A percentile compares a stretch with the other conserved stretches of the same genome.
Evolutionary conservation across 306 rosid species (phyloP).

Genomic region (Begonia masoniana): DNA sequence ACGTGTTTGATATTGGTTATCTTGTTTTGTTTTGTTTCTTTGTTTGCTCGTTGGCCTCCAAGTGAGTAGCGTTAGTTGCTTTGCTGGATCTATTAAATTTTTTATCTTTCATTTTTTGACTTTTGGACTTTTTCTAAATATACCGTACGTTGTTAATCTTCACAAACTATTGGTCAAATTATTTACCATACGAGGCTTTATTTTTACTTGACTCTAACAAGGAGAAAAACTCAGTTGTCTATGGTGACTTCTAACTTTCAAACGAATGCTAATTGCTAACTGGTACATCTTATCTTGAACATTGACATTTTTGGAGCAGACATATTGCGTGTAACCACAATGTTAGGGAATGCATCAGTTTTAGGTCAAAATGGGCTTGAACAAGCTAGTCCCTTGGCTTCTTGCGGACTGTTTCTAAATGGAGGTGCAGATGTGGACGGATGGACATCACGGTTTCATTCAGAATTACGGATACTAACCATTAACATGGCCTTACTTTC

Average conservation of each 20-base stretch:
- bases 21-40: too few species aligned
- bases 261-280: conserved; percentile 99
- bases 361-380: conserved; percentile 99
- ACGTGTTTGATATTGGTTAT: too few species aligned
- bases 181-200: neutral
- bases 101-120: too few species aligned
- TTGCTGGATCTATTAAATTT: too few species aligned
- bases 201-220: conserved; percentile 57
- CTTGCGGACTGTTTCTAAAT: conserved; percentile 82
- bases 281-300: conserved; percentile 86
- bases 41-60: too few species aligned
- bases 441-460: conserved; percentile 96
- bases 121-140: too few species aligned
- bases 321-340: too few species aligned
- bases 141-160: too few species aligned
- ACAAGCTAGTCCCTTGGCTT: conserved; percentile 97
- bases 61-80: too few species aligned
- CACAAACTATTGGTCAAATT: conserved; percentile 2
- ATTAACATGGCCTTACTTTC: conserved; percentile 93
- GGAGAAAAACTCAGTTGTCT: conserved; percentile 46
- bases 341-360: conserved; percentile 99
- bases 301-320: conserved; percentile 99
- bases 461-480: conserved; percentile 99
- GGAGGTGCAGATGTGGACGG: conserved; percentile 85
- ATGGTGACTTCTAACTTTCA: conserved; percentile 88